Base-by-base conservation (phyloP, 352 stramenopile genomes). In the Globisporangium cylindrosporum region DNA sequence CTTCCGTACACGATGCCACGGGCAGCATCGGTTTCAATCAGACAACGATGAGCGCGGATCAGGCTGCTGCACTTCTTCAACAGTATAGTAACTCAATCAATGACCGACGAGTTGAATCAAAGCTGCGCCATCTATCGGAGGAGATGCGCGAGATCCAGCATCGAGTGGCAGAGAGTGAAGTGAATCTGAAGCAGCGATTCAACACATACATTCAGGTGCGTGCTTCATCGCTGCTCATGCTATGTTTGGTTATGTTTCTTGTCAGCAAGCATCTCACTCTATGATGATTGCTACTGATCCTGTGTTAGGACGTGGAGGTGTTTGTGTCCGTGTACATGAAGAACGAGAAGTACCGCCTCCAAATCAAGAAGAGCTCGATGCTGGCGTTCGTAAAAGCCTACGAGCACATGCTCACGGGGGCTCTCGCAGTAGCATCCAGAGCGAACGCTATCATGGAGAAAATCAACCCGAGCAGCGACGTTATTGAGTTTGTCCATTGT, bases 271-370 rank as follows among this genome's bases (percentile, higher is more conserved):
- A 20, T 51, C 22, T 61, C 9, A 49, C 59, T 57, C 57, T 34
- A 5, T 67, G 34, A 43, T 36, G 36, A n/a, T 8, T 58, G 51
- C n/a, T 51, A 56, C 62, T 55, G 24, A 54, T 22, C 10, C 10
- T 66, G 8, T 48, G 41, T 7, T 55, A 95, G 87, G 84, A 95
- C 62, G 78, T 93, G 46, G 82, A 92, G 36, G 73, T 89, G 7
- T 81, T 89, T 61, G 82, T 93, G 27, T 93, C 85, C 3, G 76
- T 78, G 5, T 92, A 81, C 61, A 92, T 92, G 84, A 93, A 93
- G 71, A 95, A 95, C 64, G 87, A 95, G 62, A 93, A 93, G 61
- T 92, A 91, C 54, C 82, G 85, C 1, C 74, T 95, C 10, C 85
- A 95, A 70, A 87, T 93, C 60, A 73, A 84, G 43, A 95, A 95